Base-by-base conservation (phyloP, 805 yeast genomes). In the Kodamaea laetipori region DNA sequence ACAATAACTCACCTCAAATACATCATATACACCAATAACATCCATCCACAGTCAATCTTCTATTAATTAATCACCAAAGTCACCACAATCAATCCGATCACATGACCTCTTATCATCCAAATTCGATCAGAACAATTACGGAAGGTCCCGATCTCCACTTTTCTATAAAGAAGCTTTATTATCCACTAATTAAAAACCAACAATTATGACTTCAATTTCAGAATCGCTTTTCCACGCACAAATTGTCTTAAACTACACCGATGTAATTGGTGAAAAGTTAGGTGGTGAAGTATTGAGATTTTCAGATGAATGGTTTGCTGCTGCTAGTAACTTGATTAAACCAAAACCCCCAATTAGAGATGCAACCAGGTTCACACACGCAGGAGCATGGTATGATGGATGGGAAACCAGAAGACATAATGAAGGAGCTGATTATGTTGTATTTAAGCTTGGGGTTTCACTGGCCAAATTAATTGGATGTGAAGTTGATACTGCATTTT, bases 361-460 rank as follows among this genome's bases (percentile, higher is more conserved):
- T 55, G 84, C 86, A 8, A 84, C 90, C 21, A 75, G 78, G 55
- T 90, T 89, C 63, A 80, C 83, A 2, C 85, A 78, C 47, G 78
- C 90, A 3, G 98, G 98, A 40, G 96, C 96, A 3, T 92, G 97
- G 97, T 92, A 88, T 61, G 99, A 92, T 54, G 99, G 99, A 16
- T 92, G 98, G 98, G 98, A 92, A 66, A 92, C 98, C 9, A 77
- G 97, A 61, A 78, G 99, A 66, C 99, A 92, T 72, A 92, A 92
- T 64, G 67, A 80, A 43, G 88, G 80, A 43, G 85, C 86, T 32
- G 99, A 92, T 60, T 92, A 94, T 89, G 97, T 87, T 13, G 71
- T 87, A 21, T 67, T 90, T 62, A 77, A 80, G 60, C 72, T 88
- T 62, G 98, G 98, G 13, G 97, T 90, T 15, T 71, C 86, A 2